phyloP scores from a whole-genome alignment of 2,329 filamentous ascomycete species.

The Hymenoscyphus albidus region DNA sequence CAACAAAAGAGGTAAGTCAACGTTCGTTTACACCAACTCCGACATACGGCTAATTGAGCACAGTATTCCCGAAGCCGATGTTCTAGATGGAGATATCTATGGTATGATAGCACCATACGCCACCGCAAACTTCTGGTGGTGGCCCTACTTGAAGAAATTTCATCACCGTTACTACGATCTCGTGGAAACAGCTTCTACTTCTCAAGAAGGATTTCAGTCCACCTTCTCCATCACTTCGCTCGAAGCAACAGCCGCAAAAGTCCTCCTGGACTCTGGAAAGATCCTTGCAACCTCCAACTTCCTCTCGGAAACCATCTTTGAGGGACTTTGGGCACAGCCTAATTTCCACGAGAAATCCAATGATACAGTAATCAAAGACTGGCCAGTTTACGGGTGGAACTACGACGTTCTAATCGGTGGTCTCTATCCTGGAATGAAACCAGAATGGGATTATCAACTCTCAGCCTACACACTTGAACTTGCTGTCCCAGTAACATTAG shows the following conservation, averaged over 20 bases:
- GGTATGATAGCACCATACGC: constrained; percentile 21
- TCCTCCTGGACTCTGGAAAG: constrained; percentile 20
- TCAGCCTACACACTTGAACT: constrained; percentile 19
- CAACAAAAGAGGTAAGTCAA: constrained; percentile 15
- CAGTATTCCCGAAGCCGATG: constrained; percentile 18
- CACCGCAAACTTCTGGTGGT: constrained; percentile 21
- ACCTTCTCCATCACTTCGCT: constrained; percentile 20
- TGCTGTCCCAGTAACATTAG: constrained; percentile 20
- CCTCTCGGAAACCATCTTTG: constrained; percentile 21
- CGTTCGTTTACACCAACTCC: neutral
- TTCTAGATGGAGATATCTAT: constrained; percentile 20
- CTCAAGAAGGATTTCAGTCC: constrained; percentile 20
- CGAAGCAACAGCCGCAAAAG: constrained; percentile 18
- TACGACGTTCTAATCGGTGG: constrained; percentile 24
- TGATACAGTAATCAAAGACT: constrained; percentile 11
- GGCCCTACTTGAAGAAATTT: constrained; percentile 21
- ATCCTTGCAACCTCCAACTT: constrained; percentile 20
- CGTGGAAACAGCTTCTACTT: constrained; percentile 14
- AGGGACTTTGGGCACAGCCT: constrained; percentile 17
- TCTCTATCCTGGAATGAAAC: constrained; percentile 16
- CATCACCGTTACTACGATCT: constrained; percentile 24
- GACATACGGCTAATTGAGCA: neutral
- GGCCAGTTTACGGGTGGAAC: constrained; percentile 24
- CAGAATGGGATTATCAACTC: constrained; percentile 22
- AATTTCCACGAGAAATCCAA: constrained; percentile 23